Evolutionary conservation across 108 stramenopile species (phyloP).

Genomic region (Cyclotella distinguenda): DNA sequence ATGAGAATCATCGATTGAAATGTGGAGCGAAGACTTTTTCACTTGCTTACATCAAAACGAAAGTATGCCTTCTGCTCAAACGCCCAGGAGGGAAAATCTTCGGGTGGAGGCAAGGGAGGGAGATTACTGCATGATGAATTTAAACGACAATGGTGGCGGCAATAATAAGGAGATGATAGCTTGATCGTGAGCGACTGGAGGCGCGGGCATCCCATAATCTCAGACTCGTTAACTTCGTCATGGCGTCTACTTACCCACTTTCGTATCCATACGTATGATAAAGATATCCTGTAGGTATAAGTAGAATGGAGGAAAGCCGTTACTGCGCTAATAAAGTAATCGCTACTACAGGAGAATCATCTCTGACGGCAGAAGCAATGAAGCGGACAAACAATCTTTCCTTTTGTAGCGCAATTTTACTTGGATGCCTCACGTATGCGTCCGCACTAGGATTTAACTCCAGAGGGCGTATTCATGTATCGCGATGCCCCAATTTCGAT

Average conservation of each 20-base stretch:
- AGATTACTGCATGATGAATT: background rate
- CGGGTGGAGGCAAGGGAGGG: slow-evolving; percentile 15
- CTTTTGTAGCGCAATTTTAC: background rate
- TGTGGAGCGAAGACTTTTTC: too few species aligned
- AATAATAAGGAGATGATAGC: background rate
- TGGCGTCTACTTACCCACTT: too few species aligned
- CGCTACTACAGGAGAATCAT: too few species aligned
- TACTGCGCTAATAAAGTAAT: too few species aligned
- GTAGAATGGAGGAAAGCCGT: too few species aligned
- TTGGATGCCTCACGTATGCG: background rate
- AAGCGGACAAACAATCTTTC: background rate
- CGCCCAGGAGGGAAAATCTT: slow-evolving; percentile 36
- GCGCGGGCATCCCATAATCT: background rate
- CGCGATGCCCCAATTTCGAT: background rate
- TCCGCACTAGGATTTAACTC: background rate
- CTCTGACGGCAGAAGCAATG: background rate
- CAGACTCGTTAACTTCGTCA: too few species aligned
- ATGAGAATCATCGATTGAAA: too few species aligned
- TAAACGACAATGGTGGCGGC: background rate
- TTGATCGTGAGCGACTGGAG: too few species aligned
- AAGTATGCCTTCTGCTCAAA: slow-evolving; percentile 40
- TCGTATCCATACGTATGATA: too few species aligned
- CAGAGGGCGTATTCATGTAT: too few species aligned
- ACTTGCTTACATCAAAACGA: slow-evolving; percentile 40
- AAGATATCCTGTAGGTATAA: too few species aligned